Evolutionary conservation across 1,284 basidiomycete species (phyloP).

Genomic region (Agaricales sp.): DNA sequence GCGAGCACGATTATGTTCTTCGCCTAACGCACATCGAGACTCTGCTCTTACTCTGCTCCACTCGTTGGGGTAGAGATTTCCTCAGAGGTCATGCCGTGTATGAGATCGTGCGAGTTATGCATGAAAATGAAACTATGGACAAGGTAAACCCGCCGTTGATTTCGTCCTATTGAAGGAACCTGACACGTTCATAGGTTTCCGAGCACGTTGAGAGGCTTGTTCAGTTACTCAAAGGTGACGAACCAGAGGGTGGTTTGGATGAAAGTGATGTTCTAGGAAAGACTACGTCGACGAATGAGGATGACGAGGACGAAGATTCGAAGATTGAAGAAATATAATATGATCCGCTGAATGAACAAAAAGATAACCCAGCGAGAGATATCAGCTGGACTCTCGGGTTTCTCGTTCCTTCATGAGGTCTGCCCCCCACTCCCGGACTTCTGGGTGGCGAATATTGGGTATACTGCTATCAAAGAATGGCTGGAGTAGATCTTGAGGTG

Average conservation of each 20-base stretch:
- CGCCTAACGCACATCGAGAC: constrained; percentile 86
- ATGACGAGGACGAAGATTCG: constrained; percentile 1
- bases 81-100: constrained; percentile 81
- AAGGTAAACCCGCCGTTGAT: constrained; percentile 35
- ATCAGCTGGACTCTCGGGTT: neutral
- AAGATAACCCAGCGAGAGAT: neutral
- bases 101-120: constrained; percentile 74
- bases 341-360: neutral
- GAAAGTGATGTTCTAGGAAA: neutral
- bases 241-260: constrained; percentile 4
- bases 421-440: constrained; percentile 68
- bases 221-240: constrained; percentile 37
- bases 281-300: neutral
- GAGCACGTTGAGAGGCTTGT: constrained; percentile 46
- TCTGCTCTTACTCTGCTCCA: constrained; percentile 82
- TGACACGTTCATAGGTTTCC: constrained; percentile 26
- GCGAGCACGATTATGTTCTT: constrained; percentile 75
- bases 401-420: constrained; percentile 51
- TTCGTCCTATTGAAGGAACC: neutral
- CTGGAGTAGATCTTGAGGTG: constrained; percentile 30
- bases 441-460: constrained; percentile 64
- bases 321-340: neutral
- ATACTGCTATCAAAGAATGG: constrained; percentile 69
- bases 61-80: constrained; percentile 78
- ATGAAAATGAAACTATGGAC: constrained; percentile 74